These are phyloP conservation scores for Dendrostoma leiphaemia DNA, from an alignment of 2,329 filamentous ascomycete species.

Conservation along the genomic window DNA sequence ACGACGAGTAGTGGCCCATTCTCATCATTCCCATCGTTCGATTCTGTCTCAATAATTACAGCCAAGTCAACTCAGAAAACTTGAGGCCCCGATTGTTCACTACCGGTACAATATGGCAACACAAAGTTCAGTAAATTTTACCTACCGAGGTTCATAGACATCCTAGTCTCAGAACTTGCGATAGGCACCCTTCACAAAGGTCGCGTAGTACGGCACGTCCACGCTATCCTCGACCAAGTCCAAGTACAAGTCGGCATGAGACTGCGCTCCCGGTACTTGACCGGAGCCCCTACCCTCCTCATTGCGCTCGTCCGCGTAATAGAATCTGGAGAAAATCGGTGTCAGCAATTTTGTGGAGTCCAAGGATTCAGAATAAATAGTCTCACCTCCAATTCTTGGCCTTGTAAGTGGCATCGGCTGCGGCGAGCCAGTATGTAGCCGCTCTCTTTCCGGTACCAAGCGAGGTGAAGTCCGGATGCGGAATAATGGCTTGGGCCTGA, in stretches of 20 bases:
- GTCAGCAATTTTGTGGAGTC: background rate
- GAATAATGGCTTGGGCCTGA: background rate
- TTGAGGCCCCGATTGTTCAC: too few species aligned
- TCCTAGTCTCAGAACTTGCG: too few species aligned
- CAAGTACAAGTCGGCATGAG: slow-evolving; percentile 7
- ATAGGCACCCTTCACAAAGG: slow-evolving; percentile 10
- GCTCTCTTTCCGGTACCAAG: slow-evolving; percentile 2
- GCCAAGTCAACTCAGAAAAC: too few species aligned
- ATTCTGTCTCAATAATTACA: too few species aligned
- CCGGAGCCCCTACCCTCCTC: background rate
- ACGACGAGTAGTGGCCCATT: too few species aligned
- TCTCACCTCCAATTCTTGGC: slow-evolving; percentile 9
- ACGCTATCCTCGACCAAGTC: background rate
- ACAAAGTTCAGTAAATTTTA: too few species aligned
- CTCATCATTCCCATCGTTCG: too few species aligned
- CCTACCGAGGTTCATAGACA: too few species aligned
- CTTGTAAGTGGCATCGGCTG: slow-evolving; percentile 7
- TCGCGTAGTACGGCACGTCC: slow-evolving; percentile 3
- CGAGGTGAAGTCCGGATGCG: background rate
- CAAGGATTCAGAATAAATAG: background rate
- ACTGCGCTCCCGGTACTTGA: background rate
- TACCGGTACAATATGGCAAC: too few species aligned
- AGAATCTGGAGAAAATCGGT: background rate
- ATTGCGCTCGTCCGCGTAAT: slow-evolving; percentile 15
- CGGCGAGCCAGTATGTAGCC: background rate